Evolutionary conservation across 2,329 filamentous ascomycete genomes (phyloP).

Genomic region (Sarocladium kiliense): DNA sequence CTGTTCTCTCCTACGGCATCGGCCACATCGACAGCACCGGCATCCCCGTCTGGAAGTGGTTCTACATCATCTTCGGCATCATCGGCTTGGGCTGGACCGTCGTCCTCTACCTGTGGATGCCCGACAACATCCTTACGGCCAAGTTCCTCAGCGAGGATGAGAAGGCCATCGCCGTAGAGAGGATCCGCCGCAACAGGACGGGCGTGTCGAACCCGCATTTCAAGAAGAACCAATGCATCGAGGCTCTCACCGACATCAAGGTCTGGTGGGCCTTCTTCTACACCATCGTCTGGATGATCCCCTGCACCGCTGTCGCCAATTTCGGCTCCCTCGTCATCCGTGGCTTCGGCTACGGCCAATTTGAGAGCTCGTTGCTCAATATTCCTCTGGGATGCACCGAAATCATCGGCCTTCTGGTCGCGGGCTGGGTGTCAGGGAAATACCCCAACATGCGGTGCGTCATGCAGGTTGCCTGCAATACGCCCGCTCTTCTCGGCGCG

Average conservation of each 20-base stretch:
- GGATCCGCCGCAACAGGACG: too few relatives aligned
- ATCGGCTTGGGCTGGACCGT: neutral
- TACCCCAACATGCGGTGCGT: neutral
- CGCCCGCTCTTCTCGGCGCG: neutral
- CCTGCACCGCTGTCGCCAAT: neutral
- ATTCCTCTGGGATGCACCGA: neutral
- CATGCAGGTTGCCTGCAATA: neutral
- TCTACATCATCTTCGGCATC: constrained; percentile 13
- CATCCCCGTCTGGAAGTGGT: neutral
- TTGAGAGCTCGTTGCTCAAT: constrained; percentile 7
- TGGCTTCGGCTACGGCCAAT: constrained; percentile 16
- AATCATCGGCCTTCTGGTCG: neutral
- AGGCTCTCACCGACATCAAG: constrained; percentile 18
- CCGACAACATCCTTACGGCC: constrained; percentile 14
- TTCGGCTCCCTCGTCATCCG: constrained; percentile 18
- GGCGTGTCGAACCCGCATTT: constrained; percentile 11
- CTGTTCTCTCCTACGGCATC: constrained; percentile 15
- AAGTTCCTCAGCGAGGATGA: constrained; percentile 15
- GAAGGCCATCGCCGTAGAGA: constrained; percentile 11
- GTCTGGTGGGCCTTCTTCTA: constrained; percentile 18
- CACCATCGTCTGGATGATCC: constrained; percentile 9
- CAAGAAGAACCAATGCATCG: constrained; percentile 16
- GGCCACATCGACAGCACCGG: constrained; percentile 15
- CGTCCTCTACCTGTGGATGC: constrained; percentile 12
- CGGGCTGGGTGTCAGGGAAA: neutral